These are phyloP conservation scores for Scheffersomyces segobiensis DNA, from an alignment of 1,139 yeast species.

Conservation along the genomic window DNA sequence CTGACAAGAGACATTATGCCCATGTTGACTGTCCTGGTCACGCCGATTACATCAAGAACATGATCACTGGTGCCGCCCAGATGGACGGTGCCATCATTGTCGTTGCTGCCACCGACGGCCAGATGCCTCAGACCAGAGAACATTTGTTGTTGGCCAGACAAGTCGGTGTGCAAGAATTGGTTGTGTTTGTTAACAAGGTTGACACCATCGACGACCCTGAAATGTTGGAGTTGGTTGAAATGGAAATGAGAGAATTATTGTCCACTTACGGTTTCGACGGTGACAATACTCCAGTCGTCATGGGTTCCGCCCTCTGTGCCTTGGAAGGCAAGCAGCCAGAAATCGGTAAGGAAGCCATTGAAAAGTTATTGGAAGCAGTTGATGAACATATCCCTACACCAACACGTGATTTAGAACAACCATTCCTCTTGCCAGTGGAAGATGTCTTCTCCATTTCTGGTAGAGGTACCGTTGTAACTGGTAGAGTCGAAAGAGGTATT, in stretches of 20 bases:
- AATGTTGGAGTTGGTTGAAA: slow-evolving; percentile 98
- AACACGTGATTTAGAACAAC: slow-evolving; percentile 90
- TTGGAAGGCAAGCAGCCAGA: slow-evolving; percentile 86
- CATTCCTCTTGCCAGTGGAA: slow-evolving; percentile 96
- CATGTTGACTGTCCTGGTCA: slow-evolving; percentile 76
- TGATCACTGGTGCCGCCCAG: slow-evolving; percentile 99
- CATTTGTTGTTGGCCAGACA: slow-evolving; percentile 97
- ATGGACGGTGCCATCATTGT: slow-evolving; percentile 99
- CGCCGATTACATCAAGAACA: slow-evolving; percentile 97
- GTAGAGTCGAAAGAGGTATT: slow-evolving; percentile 97
- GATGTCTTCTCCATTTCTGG: slow-evolving; percentile 98
- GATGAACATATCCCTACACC: slow-evolving; percentile 97
- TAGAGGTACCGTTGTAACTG: slow-evolving; percentile 99
- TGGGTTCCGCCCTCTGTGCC: slow-evolving; percentile 99
- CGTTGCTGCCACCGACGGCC: slow-evolving; percentile 98
- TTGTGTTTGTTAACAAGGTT: slow-evolving; percentile 96
- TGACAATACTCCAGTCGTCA: slow-evolving; percentile 94
- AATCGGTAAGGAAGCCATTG: slow-evolving; percentile 85
- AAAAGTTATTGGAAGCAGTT: slow-evolving; percentile 84
- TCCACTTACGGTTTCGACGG: slow-evolving; percentile 94
- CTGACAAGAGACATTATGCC: slow-evolving; percentile 32
- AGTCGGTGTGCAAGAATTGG: slow-evolving; percentile 97
- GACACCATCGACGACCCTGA: slow-evolving; percentile 98
- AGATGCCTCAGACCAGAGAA: slow-evolving; percentile 99
- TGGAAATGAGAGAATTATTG: slow-evolving; percentile 99